These are phyloP conservation scores for Acer negundo DNA, from an alignment of 345 rosid species.

Conservation along the genomic window DNA sequence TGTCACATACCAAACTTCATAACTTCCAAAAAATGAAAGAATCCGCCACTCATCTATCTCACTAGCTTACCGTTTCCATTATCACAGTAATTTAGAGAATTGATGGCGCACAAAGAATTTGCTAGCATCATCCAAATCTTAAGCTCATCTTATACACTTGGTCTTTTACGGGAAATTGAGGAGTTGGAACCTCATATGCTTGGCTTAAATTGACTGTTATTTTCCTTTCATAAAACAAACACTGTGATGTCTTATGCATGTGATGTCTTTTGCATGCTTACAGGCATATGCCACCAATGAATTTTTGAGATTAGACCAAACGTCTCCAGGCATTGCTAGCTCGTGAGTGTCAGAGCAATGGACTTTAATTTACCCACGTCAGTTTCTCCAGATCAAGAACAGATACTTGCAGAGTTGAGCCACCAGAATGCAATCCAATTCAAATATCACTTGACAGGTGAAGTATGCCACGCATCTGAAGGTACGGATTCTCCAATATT, in stretches of 20 bases:
- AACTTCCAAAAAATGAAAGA: not conserved
- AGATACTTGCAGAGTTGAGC: slow-evolving; percentile 13
- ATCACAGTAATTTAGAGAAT: slow-evolving; percentile 15
- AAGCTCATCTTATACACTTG: slow-evolving; percentile 9
- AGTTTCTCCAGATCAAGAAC: slow-evolving; percentile 3
- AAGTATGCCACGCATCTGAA: slow-evolving; percentile 97
- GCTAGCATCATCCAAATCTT: slow-evolving; percentile 12
- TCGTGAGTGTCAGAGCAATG: not conserved
- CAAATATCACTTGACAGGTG: slow-evolving; percentile 76
- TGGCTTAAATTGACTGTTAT: slow-evolving; percentile 3
- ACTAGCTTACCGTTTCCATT: slow-evolving; percentile 11
- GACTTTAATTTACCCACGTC: not conserved
- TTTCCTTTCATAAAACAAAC: slow-evolving; percentile 13
- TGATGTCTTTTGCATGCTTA: slow-evolving; percentile 9
- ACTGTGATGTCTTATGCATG: not conserved
- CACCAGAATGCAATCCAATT: slow-evolving; percentile 29
- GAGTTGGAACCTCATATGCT: not conserved
- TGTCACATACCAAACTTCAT: not conserved
- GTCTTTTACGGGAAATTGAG: not conserved
- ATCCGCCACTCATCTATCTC: not conserved
- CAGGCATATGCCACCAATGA: slow-evolving; percentile 5
- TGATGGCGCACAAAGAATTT: slow-evolving; percentile 5
- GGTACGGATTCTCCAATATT: slow-evolving; percentile 91
- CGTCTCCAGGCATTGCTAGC: slow-evolving; percentile 12
- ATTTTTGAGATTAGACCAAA: slow-evolving; percentile 12